phyloP scores from a whole-genome alignment of 345 rosid genomes.

The Lumnitzera littorea region DNA sequence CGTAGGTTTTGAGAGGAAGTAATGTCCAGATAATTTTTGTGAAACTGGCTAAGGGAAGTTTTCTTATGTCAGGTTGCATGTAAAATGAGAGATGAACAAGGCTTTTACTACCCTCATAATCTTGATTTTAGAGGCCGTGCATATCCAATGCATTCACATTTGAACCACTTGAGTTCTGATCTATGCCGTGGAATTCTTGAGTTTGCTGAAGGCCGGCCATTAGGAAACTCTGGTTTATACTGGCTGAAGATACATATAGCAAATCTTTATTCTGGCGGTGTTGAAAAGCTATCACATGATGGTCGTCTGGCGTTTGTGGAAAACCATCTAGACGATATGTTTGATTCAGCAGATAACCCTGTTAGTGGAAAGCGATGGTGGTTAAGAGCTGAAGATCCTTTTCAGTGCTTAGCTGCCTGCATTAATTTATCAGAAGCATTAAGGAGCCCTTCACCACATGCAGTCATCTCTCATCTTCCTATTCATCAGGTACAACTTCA shows the following conservation, averaged over 20 bases:
- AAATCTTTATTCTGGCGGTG: constrained; percentile 80
- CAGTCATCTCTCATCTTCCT: constrained; percentile 73
- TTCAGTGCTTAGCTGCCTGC: constrained; percentile 97
- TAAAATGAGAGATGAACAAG: constrained; percentile 87
- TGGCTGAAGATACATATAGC: constrained; percentile 97
- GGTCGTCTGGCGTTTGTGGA: constrained; percentile 82
- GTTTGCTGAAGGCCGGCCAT: constrained; percentile 85
- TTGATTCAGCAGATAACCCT: constrained; percentile 93
- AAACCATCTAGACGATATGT: constrained; percentile 67
- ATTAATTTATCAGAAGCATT: constrained; percentile 77
- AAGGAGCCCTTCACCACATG: constrained; percentile 66
- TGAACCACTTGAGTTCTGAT: constrained; percentile 93
- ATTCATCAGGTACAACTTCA: constrained; percentile 75
- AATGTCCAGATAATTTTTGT: no score
- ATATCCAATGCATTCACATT: constrained; percentile 96
- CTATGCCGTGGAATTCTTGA: constrained; percentile 94
- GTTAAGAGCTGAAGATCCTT: constrained; percentile 96
- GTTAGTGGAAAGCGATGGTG: constrained; percentile 84
- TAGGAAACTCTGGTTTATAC: constrained; percentile 76
- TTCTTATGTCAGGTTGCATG: constrained; percentile 68
- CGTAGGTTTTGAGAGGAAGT: no score
- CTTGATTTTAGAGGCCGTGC: constrained; percentile 98
- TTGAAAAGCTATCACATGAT: constrained; percentile 87
- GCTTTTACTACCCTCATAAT: constrained; percentile 98
- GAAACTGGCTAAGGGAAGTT: constrained; percentile 6